Base-by-base conservation (phyloP, 1,284 basidiomycete species). In the Thelephora terrestris region DNA sequence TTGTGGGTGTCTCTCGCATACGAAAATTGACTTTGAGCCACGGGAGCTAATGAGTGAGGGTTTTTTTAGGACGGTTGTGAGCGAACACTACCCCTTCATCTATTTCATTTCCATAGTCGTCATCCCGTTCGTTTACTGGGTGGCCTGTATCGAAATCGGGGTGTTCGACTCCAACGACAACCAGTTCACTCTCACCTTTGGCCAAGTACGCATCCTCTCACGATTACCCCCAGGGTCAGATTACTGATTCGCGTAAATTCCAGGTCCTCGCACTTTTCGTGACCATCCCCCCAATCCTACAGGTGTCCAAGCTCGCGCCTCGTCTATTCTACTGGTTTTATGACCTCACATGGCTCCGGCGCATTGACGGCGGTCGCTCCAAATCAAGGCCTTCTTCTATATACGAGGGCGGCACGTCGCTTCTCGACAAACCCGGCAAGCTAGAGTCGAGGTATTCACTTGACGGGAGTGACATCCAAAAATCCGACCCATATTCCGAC, bases 81-180 rank as follows among this genome's bases (percentile, higher is more conserved):
- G 46, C 3, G 45, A 46, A 32, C n/a, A 50, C 14, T 50, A 43
- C 25, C 36, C 49, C 2, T 50, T 50, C 46, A 47, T 48, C 25
- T 46, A 50, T 27, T 50, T 50, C 46, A 35, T 50, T 37, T 24
- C 39, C 2, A n/a, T 47, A 20, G 49, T 47, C 7, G 16, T 47
- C 7, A 23, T 50, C 16, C 49, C 49, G 18, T 47, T 25, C 16
- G 7, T 35, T 5, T 47, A 47, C 20, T 50, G 49, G 49, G 36
- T 50, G 4, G 23, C 46, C 20, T 25, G 43, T 12, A 27, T 50
- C 7, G 49, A 50, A 35, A 4, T 50, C 23, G 32, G 24, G 5
- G 34, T 45, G 23, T 12, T 47, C 17, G 2, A 35, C 14, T 36
- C 35, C 17, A 46, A 47, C 20, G 23, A 47, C 18, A 46, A 47